Base-by-base conservation (phyloP, 2,329 filamentous ascomycete genomes). In the Cordyceps pruinosa region DNA sequence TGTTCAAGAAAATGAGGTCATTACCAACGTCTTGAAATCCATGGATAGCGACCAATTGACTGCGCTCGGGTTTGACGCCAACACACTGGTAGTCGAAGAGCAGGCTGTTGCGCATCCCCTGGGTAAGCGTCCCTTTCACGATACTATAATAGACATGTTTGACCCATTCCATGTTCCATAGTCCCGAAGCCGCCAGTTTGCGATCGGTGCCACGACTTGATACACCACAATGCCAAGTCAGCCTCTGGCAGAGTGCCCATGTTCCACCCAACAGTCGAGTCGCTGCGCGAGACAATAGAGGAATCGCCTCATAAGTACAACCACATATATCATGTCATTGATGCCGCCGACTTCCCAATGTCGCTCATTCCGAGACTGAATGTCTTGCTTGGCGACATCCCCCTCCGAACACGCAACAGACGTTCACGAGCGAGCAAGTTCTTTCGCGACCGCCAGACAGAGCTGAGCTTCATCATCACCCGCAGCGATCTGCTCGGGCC, bases 261-360 rank as follows among this genome's bases (percentile, higher is more conserved):
- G 64, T 80, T 83, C 56, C 90, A 96, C 66, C 94, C 94, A 0
- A 87, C 86, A 1, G 80, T 97, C 61, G 82, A 90, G 44, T 86
- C 89, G 2, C 85, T 99, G 53, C 84, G 86, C 62, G 86, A 90
- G 61, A 96, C 91, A 17, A 88, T 99, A 53, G 81, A 86, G 54
- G 90, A 96, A 70, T 96, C 93, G 1, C 92, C 92, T 0, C 86
- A 95, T 72, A 89, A 89, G 68, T 83, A 89, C 68, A 97, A 99
- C 66, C 90, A 97, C 71, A 86, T 99, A 60, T 99, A 97, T 69
- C 94, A 99, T 71, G 80, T 99, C 26, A 76, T 99, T 23, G 94
- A 99, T 67, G 93, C 94, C 3, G 94, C 92, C 59, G 94, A 99
- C 71, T 97, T 99, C 62, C 94, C 94, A 21, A 89, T 99, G 82